Percentiles rank a stretch among this genome's conserved stretches.
phyloP scores from a whole-genome alignment of 1,139 yeast species.

The Yamadazyma songkhlaensis region DNA sequence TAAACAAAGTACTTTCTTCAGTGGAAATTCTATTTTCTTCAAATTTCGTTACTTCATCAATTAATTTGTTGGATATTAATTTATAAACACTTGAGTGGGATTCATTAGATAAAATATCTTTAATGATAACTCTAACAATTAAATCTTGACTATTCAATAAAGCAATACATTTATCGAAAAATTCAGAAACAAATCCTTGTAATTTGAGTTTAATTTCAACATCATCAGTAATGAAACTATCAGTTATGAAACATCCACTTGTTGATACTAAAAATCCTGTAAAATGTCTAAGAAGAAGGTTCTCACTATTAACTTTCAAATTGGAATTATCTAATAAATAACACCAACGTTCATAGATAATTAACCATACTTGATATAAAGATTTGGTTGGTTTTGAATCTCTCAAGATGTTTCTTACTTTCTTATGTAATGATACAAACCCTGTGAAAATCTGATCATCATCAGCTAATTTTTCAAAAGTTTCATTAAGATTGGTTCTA shows the following conservation, averaged over 20 bases:
- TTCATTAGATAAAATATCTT: constrained; percentile 45
- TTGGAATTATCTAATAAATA: constrained; percentile 22
- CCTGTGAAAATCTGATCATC: constrained; percentile 69
- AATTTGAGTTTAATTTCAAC: constrained; percentile 25
- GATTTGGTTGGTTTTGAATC: constrained; percentile 61
- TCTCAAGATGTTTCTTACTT: constrained; percentile 54
- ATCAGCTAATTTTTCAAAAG: constrained; percentile 49
- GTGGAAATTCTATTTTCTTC: constrained; percentile 23
- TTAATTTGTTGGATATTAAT: constrained; percentile 32
- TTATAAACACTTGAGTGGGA: constrained; percentile 45
- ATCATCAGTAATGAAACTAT: constrained; percentile 25
- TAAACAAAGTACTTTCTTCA: constrained; percentile 33
- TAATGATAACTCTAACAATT: constrained; percentile 45
- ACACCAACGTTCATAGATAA: constrained; percentile 58
- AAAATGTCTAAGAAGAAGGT: constrained; percentile 52
- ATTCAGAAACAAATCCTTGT: constrained; percentile 33
- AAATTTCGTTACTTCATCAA: constrained; percentile 22
- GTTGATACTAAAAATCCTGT: constrained; percentile 62
- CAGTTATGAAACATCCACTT: constrained; percentile 50
- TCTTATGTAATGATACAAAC: constrained; percentile 72
- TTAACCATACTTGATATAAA: constrained; percentile 58
- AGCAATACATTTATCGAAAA: constrained; percentile 50
- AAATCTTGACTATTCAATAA: constrained; percentile 51
- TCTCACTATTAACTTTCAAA: constrained; percentile 26
- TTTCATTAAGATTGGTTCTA: constrained; percentile 32